A percentile compares a stretch with the other conserved stretches of the same genome.
phyloP scores from a whole-genome alignment of 305 asterid species.

The Solanum hybrid region DNA sequence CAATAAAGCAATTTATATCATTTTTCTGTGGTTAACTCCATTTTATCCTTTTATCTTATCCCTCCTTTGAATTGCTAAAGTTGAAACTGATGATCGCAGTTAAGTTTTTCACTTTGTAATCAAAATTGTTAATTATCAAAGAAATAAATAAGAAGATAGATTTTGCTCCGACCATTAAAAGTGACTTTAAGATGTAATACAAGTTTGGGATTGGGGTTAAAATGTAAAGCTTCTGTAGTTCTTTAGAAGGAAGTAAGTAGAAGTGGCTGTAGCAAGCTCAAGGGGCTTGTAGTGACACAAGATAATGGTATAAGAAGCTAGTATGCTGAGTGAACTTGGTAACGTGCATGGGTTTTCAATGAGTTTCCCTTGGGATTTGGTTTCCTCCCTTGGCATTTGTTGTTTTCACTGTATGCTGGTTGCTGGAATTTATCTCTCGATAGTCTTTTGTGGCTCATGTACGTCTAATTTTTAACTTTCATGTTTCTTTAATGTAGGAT shows the following conservation, averaged over 20 bases:
- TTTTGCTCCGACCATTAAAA: background rate
- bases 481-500: slow-evolving; percentile 48
- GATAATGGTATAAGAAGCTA: background rate
- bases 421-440: background rate
- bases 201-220: background rate
- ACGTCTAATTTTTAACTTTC: slow-evolving; percentile 14
- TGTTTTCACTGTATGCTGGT: background rate
- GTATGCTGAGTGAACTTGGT: background rate
- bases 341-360: background rate
- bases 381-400: background rate
- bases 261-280: background rate
- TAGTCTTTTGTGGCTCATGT: background rate
- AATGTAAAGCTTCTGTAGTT: background rate
- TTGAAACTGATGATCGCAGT: background rate
- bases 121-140: background rate
- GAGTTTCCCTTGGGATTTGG: background rate
- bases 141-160: background rate
- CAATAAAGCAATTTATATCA: background rate
- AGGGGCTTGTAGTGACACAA: background rate
- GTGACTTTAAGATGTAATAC: background rate
- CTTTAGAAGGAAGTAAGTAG: background rate
- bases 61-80: background rate
- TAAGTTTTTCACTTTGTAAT: background rate
- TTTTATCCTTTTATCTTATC: background rate
- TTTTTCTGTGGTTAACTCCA: background rate